Evolutionary conservation across 108 stramenopile species (phyloP), one percentile per base, ranked within the genome.

Genomic region (Epithemia pelagica): DNA sequence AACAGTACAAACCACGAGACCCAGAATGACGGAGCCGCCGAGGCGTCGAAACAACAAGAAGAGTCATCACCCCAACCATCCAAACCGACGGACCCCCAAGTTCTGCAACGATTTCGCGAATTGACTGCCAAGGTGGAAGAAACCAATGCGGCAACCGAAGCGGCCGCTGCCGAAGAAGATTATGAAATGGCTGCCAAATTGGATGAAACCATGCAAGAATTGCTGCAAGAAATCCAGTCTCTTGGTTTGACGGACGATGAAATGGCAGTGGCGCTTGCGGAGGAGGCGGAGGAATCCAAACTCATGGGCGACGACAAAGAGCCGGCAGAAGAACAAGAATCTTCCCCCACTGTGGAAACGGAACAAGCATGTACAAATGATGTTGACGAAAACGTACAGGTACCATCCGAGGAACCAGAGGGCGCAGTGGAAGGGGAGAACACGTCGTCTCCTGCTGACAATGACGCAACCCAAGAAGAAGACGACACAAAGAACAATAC

Each of bases 211-310:
- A 59, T 81, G 29, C 64, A 77, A 24, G 55, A 66, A 2, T 24
- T 85, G 2, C 65, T 73, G 32, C 46, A 33, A 30, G 75, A 79
- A 52, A 30, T 85, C 20, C 64, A 74, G 30, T 46, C 68, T 7
- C 31, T 81, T 10, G 62, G 74, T 53, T 53, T 85, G 54, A 85
- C 77, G 0, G 81, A 81, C 24, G 84, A 78, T 53, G 76, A 85
- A 72, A 73, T 57, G 66, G 66, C 69, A 73, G 0, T 69, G 59
- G 72, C 82, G 62, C 61, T 78, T 26, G 53, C 64, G 10, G 69
- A 64, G 54, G 74, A 74, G 54, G 67, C 66, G 19, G 68, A 52
- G 15, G 31, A 46, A 2, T 23, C 33, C 60, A 27, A 61, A 37
- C 37, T 2, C 23, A 33, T 22, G 24, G 32, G 0, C 24, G 52